Percentiles rank a stretch among this genome's conserved stretches.
phyloP scores from a whole-genome alignment of 1,284 basidiomycete species.

The Cryptococcus deneoformans region DNA sequence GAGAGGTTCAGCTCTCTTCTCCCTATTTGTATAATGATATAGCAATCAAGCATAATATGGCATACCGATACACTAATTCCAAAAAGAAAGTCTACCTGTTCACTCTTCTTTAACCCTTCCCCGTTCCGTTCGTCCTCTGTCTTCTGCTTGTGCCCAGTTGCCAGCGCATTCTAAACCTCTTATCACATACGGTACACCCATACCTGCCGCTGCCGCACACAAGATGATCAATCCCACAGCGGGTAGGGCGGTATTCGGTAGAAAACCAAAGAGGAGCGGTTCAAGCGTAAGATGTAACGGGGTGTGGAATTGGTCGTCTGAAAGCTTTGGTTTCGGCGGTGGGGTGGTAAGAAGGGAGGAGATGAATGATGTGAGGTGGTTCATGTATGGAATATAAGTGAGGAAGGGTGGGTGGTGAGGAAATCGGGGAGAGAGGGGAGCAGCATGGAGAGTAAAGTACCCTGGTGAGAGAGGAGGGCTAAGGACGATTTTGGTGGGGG shows the following conservation, averaged over 20 bases:
- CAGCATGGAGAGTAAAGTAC: conserved; percentile 13
- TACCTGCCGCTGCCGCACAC: conserved; percentile 8
- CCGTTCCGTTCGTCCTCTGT: background rate
- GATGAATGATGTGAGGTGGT: background rate
- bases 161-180: conserved; percentile 9
- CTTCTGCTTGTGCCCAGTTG: background rate
- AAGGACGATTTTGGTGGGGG: conserved; percentile 20
- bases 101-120: too few species aligned
- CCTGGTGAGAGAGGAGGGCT: conserved; percentile 1
- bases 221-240: conserved; percentile 21
- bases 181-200: conserved; percentile 17
- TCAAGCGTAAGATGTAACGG: conserved; percentile 29
- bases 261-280: conserved; percentile 29
- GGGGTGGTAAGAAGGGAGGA: background rate
- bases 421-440: conserved; percentile 23
- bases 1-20: background rate
- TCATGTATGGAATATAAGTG: background rate
- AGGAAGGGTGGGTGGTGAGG: conserved; percentile 11
- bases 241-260: conserved; percentile 32
- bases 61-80: too few species aligned
- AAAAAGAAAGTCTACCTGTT: too few species aligned
- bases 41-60: too few species aligned
- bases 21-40: too few species aligned
- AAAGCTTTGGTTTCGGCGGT: background rate
- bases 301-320: conserved; percentile 7